Percentiles rank a stretch among this genome's conserved stretches.
These are phyloP conservation scores for Xylariaceae sp. DNA, from an alignment of 2,329 filamentous ascomycete species.

Conservation along the genomic window DNA sequence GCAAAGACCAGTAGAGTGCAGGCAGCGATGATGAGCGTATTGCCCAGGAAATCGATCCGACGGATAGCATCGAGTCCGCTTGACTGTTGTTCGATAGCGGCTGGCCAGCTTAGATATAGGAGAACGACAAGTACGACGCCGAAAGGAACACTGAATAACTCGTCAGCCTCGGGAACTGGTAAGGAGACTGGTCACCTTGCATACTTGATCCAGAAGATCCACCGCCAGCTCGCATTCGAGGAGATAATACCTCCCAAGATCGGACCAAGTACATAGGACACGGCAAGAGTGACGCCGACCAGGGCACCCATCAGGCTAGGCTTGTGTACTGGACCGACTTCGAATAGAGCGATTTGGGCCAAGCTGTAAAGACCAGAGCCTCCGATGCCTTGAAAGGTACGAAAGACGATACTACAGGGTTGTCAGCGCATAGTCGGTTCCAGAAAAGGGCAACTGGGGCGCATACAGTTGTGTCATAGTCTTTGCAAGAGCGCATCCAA, in stretches of 20 bases:
- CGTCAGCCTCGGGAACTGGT: conserved; percentile 2
- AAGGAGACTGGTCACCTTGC: conserved; percentile 17
- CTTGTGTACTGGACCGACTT: conserved; percentile 49
- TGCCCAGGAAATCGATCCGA: conserved; percentile 50
- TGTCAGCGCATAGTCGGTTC: background rate
- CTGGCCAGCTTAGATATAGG: conserved; percentile 45
- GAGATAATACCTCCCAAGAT: conserved; percentile 53
- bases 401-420: conserved; percentile 48
- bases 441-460: background rate
- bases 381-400: conserved; percentile 56
- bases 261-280: conserved; percentile 55
- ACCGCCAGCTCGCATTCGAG: conserved; percentile 50
- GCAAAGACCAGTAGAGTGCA: conserved; percentile 52
- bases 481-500: conserved; percentile 47
- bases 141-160: conserved; percentile 43
- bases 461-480: conserved; percentile 49
- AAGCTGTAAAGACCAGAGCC: conserved; percentile 58
- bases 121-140: conserved; percentile 43
- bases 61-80: conserved; percentile 40
- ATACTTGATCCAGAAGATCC: conserved; percentile 59
- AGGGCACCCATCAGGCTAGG: conserved; percentile 51
- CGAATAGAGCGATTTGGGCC: conserved; percentile 52
- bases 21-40: conserved; percentile 44
- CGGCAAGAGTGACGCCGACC: conserved; percentile 50
- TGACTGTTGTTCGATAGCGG: conserved; percentile 33